Evolutionary conservation across 2,329 filamentous ascomycete genomes (phyloP), one percentile per base, ranked within the genome.

Genomic region (Ophiognomonia clavigignenti-juglandacearum): DNA sequence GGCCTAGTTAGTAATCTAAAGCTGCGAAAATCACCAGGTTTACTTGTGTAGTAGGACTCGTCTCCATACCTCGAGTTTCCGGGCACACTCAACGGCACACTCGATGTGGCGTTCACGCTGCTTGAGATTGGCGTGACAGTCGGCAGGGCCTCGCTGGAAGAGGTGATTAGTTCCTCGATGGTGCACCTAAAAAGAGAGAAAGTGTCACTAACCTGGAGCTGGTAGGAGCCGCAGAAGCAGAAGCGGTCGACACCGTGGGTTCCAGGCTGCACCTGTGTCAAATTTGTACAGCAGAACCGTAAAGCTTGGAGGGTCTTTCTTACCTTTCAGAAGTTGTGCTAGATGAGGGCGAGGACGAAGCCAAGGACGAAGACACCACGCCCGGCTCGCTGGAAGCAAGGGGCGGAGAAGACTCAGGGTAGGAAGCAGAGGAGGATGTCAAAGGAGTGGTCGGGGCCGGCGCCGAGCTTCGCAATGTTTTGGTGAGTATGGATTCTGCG

Each of bases 201-300:
- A 34, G 9, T 13, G 19, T 27, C 0, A 45, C 49, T 45, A 7
- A 48, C 49, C 37, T 42, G 14, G 45, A 39, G 35, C 22, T 48
- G 19, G 6, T 19, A n/a, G 42, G 16, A 4, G 24, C 22, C 20
- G 27, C 34, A 9, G 46, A 34, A 31, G 32, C 23, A 14, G 31
- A 46, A 16, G 34, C 50, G 19, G 46, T 52, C 35, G 46, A 31
- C 23, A 37, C 31, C 13, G 43, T 36, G 20, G 31, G 39, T 23
- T 39, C 46, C 20, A 42, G 39, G 36, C 50, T 52, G 31, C 50
- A 52, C 46, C 50, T 52, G 42, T 52, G 50, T 52, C 50, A 52
- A 52, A 52, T 52, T 52, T 49, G 50, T 52, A 52, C 46, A 46
- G 42, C 20, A 46, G 39, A 46, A 42, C 42, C 35, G 5, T 14